Percentiles rank a stretch among this genome's conserved stretches.
Evolutionary conservation across 805 yeast species (phyloP).

Genomic region (Ogataea kodamae): DNA sequence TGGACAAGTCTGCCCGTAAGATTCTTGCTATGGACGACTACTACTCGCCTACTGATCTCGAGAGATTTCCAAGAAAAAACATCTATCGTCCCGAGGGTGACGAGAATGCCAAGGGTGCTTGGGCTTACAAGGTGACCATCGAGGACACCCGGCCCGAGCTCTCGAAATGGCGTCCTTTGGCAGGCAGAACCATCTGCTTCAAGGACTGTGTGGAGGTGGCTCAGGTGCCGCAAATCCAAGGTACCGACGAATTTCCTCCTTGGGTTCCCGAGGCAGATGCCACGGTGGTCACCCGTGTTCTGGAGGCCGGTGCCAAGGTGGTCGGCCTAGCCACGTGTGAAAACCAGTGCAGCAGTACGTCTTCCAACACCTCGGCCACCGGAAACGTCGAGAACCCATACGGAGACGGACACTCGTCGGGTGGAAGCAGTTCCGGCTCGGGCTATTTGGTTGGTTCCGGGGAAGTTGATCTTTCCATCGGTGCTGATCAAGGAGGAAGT

Average conservation of each 20-base stretch:
- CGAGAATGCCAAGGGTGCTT: constrained; percentile 32
- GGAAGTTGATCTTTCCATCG: constrained; percentile 39
- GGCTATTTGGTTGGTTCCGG: constrained; percentile 42
- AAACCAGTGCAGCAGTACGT: constrained; percentile 30
- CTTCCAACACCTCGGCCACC: constrained; percentile 33
- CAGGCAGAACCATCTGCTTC: constrained; percentile 31
- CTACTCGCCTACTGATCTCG: constrained; percentile 29
- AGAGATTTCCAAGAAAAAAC: constrained; percentile 33
- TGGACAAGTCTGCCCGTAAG: constrained; percentile 28
- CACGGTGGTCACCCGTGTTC: constrained; percentile 33
- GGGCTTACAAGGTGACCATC: constrained; percentile 29
- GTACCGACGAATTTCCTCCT: constrained; percentile 34
- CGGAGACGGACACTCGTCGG: constrained; percentile 28
- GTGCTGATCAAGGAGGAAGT: constrained; percentile 42
- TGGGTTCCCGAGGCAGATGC: constrained; percentile 37
- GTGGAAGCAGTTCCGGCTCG: constrained; percentile 54
- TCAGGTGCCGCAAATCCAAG: constrained; percentile 35
- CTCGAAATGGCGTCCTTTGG: constrained; percentile 31
- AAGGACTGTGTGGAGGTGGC: constrained; percentile 37
- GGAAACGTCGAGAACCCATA: constrained; percentile 46
- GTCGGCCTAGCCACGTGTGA: constrained; percentile 37
- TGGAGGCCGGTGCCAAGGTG: constrained; percentile 35
- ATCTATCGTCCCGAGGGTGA: constrained; percentile 23
- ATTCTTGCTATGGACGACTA: constrained; percentile 31
- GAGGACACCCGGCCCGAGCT: constrained; percentile 27